phyloP scores from a whole-genome alignment of 2,329 filamentous ascomycete species.

The Colletotrichum chrysophilum region DNA sequence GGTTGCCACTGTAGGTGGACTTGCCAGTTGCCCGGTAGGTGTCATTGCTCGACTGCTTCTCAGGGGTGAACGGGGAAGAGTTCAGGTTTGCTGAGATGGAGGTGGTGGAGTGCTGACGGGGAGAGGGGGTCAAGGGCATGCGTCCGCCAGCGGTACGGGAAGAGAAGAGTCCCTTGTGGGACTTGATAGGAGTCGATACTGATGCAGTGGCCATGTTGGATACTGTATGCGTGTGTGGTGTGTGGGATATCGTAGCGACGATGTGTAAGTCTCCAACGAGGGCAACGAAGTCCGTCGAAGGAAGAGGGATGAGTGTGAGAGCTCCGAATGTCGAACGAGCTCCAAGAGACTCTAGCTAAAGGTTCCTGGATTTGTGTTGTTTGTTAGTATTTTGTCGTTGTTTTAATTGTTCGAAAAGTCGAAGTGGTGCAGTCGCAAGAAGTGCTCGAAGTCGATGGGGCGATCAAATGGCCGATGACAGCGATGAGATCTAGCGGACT shows the following conservation, averaged over 20 bases:
- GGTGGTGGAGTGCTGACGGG: conserved; percentile 64
- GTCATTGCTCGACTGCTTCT: conserved; percentile 59
- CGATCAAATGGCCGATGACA: conserved; percentile 50
- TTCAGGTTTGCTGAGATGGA: conserved; percentile 57
- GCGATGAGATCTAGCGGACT: conserved; percentile 57
- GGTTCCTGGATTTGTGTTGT: conserved; percentile 59
- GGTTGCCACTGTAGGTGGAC: conserved; percentile 81
- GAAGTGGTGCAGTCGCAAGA: conserved; percentile 49
- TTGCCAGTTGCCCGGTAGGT: conserved; percentile 59
- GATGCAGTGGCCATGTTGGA: conserved; percentile 77
- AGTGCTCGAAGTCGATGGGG: conserved; percentile 47
- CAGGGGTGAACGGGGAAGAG: conserved; percentile 81
- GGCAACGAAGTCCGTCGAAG: conserved; percentile 51
- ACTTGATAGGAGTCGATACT: conserved; percentile 92
- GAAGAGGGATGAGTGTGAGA: conserved; percentile 36
- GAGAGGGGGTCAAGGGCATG: conserved; percentile 93
- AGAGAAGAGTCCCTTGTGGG: conserved; percentile 91
- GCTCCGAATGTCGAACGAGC: conserved; percentile 52
- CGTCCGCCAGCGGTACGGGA: conserved; percentile 92
- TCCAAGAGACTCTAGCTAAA: conserved; percentile 67
- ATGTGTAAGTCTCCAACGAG: conserved; percentile 46
- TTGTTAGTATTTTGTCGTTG: conserved; percentile 50
- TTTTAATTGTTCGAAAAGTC: conserved; percentile 51
- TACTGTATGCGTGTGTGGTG: conserved; percentile 24
- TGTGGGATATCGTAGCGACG: conserved; percentile 36